These are phyloP conservation scores for Russula earlei DNA, from an alignment of 768 basidiomycete genomes.

Conservation along the genomic window DNA sequence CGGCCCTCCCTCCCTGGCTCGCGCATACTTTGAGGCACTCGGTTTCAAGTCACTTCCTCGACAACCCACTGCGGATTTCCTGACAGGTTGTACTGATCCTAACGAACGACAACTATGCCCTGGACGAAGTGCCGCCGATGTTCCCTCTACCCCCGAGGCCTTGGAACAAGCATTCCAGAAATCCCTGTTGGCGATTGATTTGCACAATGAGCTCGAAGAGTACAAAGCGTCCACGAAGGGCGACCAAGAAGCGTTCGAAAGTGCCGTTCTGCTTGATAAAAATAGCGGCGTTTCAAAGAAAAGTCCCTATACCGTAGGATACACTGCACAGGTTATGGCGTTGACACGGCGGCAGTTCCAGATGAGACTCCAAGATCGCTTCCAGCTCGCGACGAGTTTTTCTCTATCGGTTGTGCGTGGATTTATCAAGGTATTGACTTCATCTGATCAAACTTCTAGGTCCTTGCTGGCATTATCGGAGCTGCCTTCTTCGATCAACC, in stretches of 20 bases:
- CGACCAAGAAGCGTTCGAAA: constrained; percentile 67
- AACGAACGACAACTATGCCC: constrained; percentile 71
- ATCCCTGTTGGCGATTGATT: constrained; percentile 37
- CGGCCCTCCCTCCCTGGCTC: constrained; percentile 64
- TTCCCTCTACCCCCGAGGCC: constrained; percentile 56
- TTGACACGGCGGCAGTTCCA: constrained; percentile 67
- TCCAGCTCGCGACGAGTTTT: constrained; percentile 68
- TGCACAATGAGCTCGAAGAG: constrained; percentile 40
- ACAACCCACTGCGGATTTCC: constrained; percentile 79
- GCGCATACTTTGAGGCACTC: constrained; percentile 65
- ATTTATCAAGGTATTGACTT: not conserved
- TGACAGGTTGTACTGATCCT: constrained; percentile 71
- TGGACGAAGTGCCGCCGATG: constrained; percentile 45
- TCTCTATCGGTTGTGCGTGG: constrained; percentile 46
- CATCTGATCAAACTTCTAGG: constrained; percentile 28
- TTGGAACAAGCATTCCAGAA: constrained; percentile 53
- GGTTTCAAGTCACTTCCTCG: constrained; percentile 70
- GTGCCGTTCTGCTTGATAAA: constrained; percentile 68
- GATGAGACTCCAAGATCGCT: constrained; percentile 62
- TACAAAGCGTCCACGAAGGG: constrained; percentile 46
- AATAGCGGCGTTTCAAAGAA: constrained; percentile 66
- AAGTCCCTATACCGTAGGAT: constrained; percentile 78
- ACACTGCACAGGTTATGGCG: constrained; percentile 61
- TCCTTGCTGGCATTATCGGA: constrained; percentile 58
- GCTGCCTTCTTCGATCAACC: constrained; percentile 69